Conservation (phyloP, 305 asterid genomes). For the Stenogyne calaminthoides region DNA sequence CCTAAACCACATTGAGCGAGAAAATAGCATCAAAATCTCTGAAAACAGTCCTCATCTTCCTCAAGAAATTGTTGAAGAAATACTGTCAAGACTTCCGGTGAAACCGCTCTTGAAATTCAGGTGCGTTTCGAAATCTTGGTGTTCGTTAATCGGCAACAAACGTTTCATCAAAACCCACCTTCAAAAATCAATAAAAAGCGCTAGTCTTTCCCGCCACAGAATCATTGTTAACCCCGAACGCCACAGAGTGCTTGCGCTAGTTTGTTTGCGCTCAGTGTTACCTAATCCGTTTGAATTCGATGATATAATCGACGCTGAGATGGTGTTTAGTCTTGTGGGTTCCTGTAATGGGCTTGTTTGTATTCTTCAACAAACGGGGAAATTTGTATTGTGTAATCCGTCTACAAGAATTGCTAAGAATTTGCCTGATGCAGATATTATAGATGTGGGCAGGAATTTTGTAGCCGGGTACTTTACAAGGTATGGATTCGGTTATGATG, state of each 20-base stretch:
- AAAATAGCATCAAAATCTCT: no score
- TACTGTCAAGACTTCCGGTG: slow-evolving; percentile 41
- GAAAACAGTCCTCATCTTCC: slow-evolving; percentile 13
- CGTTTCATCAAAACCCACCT: slow-evolving; percentile 38
- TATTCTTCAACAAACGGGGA: background rate
- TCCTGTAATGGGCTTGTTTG: slow-evolving; percentile 49
- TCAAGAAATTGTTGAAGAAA: slow-evolving; percentile 42
- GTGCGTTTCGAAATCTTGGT: slow-evolving; percentile 53
- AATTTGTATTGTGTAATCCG: slow-evolving; percentile 39
- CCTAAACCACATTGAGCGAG: no score
- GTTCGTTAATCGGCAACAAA: slow-evolving; percentile 36
- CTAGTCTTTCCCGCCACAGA: slow-evolving; percentile 23
- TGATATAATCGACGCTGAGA: slow-evolving; percentile 22
- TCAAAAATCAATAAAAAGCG: slow-evolving; percentile 22
- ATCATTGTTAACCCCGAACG: background rate
- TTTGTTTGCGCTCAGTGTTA: slow-evolving; percentile 28
- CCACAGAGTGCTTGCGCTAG: no score
- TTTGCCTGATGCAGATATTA: slow-evolving; percentile 27
- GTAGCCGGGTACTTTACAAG: background rate
- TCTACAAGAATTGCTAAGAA: slow-evolving; percentile 25
- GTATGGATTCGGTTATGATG: slow-evolving; percentile 40
- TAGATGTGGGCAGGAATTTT: background rate
- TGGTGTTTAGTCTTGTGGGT: slow-evolving; percentile 33
- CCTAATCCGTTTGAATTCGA: slow-evolving; percentile 14
- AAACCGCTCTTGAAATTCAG: slow-evolving; percentile 47